Evolutionary conservation across 441 rosid species (phyloP).

Genomic region (Biscutella laevigata): DNA sequence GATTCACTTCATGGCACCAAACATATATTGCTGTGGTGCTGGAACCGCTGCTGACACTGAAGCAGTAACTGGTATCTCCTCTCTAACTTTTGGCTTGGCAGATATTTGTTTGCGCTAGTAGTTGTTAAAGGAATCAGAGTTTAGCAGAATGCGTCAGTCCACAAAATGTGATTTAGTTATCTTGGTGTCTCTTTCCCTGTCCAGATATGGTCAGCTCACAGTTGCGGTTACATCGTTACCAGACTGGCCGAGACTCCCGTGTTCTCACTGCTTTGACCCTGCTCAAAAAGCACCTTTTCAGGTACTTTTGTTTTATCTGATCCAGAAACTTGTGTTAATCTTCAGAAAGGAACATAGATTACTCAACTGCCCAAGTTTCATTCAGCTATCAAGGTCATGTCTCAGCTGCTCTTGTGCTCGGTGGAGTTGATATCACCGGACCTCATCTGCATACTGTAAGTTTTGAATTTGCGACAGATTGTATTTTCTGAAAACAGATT

Average conservation of each 20-base stretch:
- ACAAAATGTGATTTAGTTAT: not conserved
- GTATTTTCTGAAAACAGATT: not conserved
- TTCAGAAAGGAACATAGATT: conserved; percentile 5
- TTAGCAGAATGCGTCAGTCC: not conserved
- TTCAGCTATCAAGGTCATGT: conserved; percentile 88
- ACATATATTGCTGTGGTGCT: conserved; percentile 94
- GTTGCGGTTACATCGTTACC: conserved; percentile 82
- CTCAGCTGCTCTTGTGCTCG: conserved; percentile 86
- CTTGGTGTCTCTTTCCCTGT: not conserved
- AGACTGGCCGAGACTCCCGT: conserved; percentile 84
- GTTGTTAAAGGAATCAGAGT: not conserved
- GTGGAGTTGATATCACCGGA: conserved; percentile 92
- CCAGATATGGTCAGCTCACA: conserved; percentile 97
- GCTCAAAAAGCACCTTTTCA: conserved; percentile 87
- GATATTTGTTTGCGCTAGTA: not conserved
- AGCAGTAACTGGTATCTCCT: conserved; percentile 85
- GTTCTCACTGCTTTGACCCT: conserved; percentile 88
- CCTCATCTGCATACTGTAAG: conserved; percentile 92
- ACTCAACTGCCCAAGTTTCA: conserved; percentile 23
- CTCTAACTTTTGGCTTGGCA: not conserved
- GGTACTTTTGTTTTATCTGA: conserved; percentile 30
- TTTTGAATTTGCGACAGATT: not conserved
- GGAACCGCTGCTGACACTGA: conserved; percentile 99
- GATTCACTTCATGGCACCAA: conserved; percentile 97
- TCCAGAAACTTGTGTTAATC: not conserved